Conservation (phyloP, 495 filamentous ascomycete species). For the Trichoderma orchidacearum region DNA sequence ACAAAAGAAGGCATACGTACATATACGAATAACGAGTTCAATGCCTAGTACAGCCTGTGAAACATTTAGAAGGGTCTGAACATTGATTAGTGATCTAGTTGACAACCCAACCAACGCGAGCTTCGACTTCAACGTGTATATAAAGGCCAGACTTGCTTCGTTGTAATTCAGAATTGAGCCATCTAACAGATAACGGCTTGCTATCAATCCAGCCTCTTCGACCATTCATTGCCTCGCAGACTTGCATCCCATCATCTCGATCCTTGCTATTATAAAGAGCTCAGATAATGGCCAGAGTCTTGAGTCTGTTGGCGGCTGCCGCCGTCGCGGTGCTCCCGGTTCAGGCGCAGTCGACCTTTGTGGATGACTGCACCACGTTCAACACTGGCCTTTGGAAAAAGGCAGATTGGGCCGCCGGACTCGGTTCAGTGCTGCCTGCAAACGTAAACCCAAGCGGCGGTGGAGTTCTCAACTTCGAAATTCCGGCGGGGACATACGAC, state of each 20-base stretch:
- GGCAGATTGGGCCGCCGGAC: not conserved
- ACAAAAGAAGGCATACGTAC: too few species aligned
- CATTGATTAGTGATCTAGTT: too few species aligned
- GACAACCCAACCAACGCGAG: too few species aligned
- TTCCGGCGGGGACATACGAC: not conserved
- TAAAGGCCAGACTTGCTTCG: too few species aligned
- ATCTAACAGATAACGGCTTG: too few species aligned
- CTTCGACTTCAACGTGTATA: too few species aligned
- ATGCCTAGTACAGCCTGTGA: too few species aligned
- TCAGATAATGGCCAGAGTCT: not conserved
- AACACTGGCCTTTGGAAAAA: not conserved
- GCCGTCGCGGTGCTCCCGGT: not conserved
- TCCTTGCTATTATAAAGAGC: not conserved
- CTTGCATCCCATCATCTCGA: not conserved
- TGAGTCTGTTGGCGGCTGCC: not conserved
- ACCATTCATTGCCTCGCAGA: not conserved
- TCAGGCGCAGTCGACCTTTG: not conserved
- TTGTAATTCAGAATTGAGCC: too few species aligned
- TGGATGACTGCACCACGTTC: not conserved
- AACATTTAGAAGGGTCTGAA: too few species aligned
- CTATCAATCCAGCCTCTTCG: too few species aligned
- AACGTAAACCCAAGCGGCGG: not conserved
- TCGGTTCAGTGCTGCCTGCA: not conserved
- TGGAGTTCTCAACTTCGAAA: not conserved
- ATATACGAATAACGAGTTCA: too few species aligned